A percentile compares a stretch with the other conserved stretches of the same genome.
These are phyloP conservation scores for Camelina sativa DNA, from an alignment of 345 rosid species.

Conservation along the genomic window DNA sequence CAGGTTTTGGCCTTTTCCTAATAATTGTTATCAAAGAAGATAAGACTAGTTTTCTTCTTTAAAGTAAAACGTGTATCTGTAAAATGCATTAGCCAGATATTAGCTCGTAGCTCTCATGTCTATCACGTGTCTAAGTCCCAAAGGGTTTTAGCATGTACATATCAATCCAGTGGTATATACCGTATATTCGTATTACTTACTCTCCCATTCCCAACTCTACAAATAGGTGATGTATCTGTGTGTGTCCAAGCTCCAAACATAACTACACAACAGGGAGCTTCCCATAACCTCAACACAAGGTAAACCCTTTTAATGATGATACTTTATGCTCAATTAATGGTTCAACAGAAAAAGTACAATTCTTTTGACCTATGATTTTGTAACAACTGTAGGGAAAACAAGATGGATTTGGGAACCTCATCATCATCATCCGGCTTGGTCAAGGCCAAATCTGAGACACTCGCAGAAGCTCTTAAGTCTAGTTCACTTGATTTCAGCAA, in stretches of 20 bases:
- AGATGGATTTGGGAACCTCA: constrained; percentile 35
- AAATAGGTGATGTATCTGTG: constrained; percentile 33
- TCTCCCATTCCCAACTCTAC: constrained; percentile 34
- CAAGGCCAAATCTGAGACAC: constrained; percentile 76
- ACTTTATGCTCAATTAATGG: not conserved
- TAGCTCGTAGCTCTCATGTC: constrained; percentile 42
- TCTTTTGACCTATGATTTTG: not conserved
- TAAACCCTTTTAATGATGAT: constrained; percentile 26
- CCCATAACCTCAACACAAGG: constrained; percentile 22
- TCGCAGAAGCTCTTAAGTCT: constrained; percentile 73
- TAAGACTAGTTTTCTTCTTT: constrained; percentile 36
- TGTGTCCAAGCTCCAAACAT: constrained; percentile 3
- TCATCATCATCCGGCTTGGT: constrained; percentile 55
- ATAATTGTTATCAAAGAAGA: constrained; percentile 23
- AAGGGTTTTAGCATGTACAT: constrained; percentile 3
- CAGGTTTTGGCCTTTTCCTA: constrained; percentile 43
- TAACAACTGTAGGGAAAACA: constrained; percentile 27
- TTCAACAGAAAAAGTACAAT: not conserved
- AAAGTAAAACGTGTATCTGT: constrained; percentile 39
- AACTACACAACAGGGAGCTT: constrained; percentile 13
- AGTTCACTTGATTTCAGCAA: constrained; percentile 46
- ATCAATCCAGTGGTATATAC: constrained; percentile 13
- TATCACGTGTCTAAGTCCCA: constrained; percentile 41
- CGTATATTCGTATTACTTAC: constrained; percentile 25
- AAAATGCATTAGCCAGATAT: constrained; percentile 42